Evolutionary conservation across 2,329 filamentous ascomycete genomes (phyloP), one percentile per base, ranked within the genome.

Genomic region (Cladosporium cucumerinum): DNA sequence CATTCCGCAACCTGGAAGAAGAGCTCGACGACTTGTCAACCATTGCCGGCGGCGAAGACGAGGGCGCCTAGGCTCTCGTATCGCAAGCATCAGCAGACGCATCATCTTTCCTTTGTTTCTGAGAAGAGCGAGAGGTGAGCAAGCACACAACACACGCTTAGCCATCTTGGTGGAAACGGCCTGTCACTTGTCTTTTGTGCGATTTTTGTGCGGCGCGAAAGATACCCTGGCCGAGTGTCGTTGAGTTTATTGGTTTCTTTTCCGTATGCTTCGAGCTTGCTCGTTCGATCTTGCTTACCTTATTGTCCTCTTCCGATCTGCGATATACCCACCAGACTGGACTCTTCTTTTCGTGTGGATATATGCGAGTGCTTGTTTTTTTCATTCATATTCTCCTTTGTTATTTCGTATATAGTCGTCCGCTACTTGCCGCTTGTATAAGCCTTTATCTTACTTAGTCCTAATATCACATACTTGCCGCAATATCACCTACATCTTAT

Each of bases 1-100:
- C 67, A 25, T 72, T 73, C 67, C 68, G 72, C n/a, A 73, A 69
- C 65, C 65, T 75, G 21, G 66, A 62, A 12, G 73, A 73, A 66
- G 66, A 73, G 10, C 34, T 43, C 14, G 69, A 68, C 10, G 57
- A 65, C 16, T 21, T 54, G 8, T 25, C 48, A 2, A 54, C 21
- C 32, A 28, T 46, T 32, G 46, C 18, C 55, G 63, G 63, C 39
- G 65, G n/a, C 7, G 65, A 65, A 51, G 64, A 63, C n/a, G 60
- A 57, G 32, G 64, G 61, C 21, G 61, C 60, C 43, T 62, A 46
- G 34, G 21, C 54, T 34, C 54, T 36, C 28, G 6, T 18, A 4
- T 32, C 28, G 51, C 28, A 32, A 21, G 18, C 51, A 54, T 54
- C n/a, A n/a, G 16, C 18, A 54, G 18, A 54, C 18, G 10, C 21